phyloP scores from a whole-genome alignment of 2,329 filamentous ascomycete genomes.

The Pestalotiopsis sp. region DNA sequence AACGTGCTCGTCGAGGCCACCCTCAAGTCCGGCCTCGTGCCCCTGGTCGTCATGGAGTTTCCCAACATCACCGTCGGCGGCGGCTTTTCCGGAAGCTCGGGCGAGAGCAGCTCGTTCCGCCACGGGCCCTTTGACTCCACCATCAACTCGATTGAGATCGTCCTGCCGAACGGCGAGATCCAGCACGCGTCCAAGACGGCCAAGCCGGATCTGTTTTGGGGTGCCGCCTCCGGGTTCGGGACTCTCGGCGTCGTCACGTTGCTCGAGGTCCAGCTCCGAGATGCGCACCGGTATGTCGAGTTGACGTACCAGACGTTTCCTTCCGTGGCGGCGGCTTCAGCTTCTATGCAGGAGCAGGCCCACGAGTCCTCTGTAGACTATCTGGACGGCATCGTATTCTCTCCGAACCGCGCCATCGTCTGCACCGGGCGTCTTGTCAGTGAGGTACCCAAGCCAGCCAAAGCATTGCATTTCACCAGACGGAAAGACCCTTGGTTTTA shows the following conservation, averaged over 20 bases:
- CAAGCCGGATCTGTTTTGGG: slow-evolving; percentile 63
- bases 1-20: slow-evolving; percentile 63
- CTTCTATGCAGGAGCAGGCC: slow-evolving; percentile 48
- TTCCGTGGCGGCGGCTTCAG: slow-evolving; percentile 39
- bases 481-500: slow-evolving; percentile 74
- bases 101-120: slow-evolving; percentile 70
- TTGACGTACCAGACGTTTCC: slow-evolving; percentile 55
- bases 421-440: slow-evolving; percentile 63
- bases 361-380: slow-evolving; percentile 56
- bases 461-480: slow-evolving; percentile 53
- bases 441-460: slow-evolving; percentile 35
- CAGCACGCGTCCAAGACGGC: slow-evolving; percentile 55
- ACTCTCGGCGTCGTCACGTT: slow-evolving; percentile 69
- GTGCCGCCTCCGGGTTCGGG: slow-evolving; percentile 67
- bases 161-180: slow-evolving; percentile 63
- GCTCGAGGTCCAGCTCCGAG: slow-evolving; percentile 60
- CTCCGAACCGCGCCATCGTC: slow-evolving; percentile 55
- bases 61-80: slow-evolving; percentile 73
- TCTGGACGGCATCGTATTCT: slow-evolving; percentile 71
- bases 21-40: slow-evolving; percentile 57
- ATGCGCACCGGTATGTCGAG: slow-evolving; percentile 58
- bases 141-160: slow-evolving; percentile 64
- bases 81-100: slow-evolving; percentile 67
- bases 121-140: slow-evolving; percentile 68
- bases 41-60: slow-evolving; percentile 72